phyloP scores from a whole-genome alignment of 371 early-diverging fungal genomes.

The Mortierella sp. region DNA sequence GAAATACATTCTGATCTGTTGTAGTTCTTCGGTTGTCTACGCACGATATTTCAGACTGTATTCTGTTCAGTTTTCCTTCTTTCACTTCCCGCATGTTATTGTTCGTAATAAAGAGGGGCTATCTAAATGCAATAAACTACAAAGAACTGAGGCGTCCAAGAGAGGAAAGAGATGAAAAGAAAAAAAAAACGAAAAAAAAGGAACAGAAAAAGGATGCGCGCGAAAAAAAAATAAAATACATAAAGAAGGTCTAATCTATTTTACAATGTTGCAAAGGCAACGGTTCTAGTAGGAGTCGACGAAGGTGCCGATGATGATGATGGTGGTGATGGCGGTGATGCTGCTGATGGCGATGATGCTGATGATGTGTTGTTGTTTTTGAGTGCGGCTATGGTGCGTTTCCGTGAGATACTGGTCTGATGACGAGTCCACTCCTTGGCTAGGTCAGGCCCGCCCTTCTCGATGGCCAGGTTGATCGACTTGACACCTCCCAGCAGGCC shows the following conservation, averaged over 20 bases:
- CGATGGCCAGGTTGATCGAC: not conserved
- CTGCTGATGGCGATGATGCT: not conserved
- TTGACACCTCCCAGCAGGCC: not conserved
- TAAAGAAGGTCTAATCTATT: not conserved
- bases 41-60: not conserved
- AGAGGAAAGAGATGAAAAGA: not conserved
- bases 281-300: slow-evolving; percentile 1
- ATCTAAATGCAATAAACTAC: not conserved
- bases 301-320: not conserved
- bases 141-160: not conserved
- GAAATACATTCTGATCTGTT: too few species aligned
- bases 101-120: not conserved
- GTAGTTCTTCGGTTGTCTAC: too few species aligned
- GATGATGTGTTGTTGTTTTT: not conserved
- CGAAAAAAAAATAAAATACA: not conserved
- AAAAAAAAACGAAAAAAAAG: not conserved
- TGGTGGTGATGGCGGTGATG: not conserved
- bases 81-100: not conserved
- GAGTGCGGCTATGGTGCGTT: not conserved
- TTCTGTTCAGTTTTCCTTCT: not conserved
- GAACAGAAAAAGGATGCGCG: not conserved
- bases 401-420: not conserved
- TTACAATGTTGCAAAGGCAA: slow-evolving; percentile 11
- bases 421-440: not conserved
- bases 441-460: not conserved